Evolutionary conservation across 768 basidiomycete genomes (phyloP).

Genomic region (Psilocybe tampanensis): DNA sequence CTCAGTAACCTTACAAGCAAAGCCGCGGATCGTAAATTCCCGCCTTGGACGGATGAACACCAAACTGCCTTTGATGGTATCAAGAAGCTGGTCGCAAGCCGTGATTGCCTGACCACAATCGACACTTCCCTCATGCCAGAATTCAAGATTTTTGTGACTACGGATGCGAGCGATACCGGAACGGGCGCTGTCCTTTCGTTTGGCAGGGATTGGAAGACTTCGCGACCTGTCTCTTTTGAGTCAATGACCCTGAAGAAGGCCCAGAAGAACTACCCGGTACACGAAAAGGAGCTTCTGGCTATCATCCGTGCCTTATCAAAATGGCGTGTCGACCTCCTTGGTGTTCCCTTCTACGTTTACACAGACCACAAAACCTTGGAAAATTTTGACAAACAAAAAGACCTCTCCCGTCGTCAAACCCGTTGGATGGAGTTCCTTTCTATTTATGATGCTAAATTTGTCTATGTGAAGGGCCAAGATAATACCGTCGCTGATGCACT

Average conservation of each 20-base stretch:
- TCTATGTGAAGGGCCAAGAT: conserved; percentile 34
- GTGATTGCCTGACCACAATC: conserved; percentile 8
- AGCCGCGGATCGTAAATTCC: conserved; percentile 11
- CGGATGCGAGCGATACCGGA: conserved; percentile 30
- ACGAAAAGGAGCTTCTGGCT: conserved; percentile 35
- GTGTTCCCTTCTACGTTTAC: conserved; percentile 24
- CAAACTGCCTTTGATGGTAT: conserved; percentile 8
- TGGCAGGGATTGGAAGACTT: conserved; percentile 31
- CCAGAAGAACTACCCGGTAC: conserved; percentile 35
- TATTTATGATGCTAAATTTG: conserved; percentile 31
- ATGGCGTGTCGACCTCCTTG: conserved; percentile 28
- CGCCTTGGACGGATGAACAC: conserved; percentile 1
- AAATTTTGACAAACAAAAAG: conserved; percentile 30
- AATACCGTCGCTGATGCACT: conserved; percentile 41
- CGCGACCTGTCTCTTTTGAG: conserved; percentile 36
- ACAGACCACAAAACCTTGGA: conserved; percentile 42
- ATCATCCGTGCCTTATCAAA: conserved; percentile 32
- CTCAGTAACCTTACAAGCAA: conserved; percentile 7
- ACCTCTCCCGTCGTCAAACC: conserved; percentile 33
- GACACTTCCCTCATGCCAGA: conserved; percentile 15
- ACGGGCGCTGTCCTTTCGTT: conserved; percentile 33
- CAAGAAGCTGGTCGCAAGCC: conserved; percentile 4
- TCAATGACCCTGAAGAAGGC: conserved; percentile 28
- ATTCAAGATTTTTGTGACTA: conserved; percentile 36
- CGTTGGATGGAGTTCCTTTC: conserved; percentile 30